Evolutionary conservation across 2,329 filamentous ascomycete genomes (phyloP).

Genomic region (Exserohilum rostratum): DNA sequence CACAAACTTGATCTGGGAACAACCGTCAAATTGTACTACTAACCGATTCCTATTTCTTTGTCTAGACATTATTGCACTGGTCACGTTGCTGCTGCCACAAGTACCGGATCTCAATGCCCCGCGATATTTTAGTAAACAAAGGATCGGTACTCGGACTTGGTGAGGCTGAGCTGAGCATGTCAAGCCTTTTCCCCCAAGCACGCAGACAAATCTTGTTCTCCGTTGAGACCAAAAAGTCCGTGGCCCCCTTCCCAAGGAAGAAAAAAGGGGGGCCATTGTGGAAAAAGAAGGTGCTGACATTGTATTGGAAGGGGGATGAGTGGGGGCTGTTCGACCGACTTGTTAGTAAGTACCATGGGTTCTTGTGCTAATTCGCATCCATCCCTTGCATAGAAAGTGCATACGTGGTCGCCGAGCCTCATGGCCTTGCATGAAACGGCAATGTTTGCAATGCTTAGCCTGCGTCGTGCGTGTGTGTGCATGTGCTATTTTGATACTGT

Average conservation of each 20-base stretch:
- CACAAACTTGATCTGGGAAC: neutral
- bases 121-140: constrained; percentile 10
- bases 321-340: neutral
- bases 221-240: neutral
- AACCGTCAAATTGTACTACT: neutral
- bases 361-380: neutral
- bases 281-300: neutral
- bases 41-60: constrained; percentile 7
- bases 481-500: constrained; percentile 1
- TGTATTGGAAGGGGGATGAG: neutral
- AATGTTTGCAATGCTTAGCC: neutral
- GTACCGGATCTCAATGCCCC: neutral
- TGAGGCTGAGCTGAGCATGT: constrained; percentile 9
- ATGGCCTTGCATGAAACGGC: neutral
- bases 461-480: neutral
- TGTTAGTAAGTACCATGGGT: neutral
- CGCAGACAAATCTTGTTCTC: neutral
- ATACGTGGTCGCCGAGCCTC: constrained; percentile 6
- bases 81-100: constrained; percentile 7
- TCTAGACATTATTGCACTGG: constrained; percentile 2
- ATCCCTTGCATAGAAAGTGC: constrained; percentile 10
- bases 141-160: neutral
- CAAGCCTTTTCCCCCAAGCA: neutral
- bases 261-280: neutral
- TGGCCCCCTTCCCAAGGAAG: neutral